Percentiles rank a stretch among this genome's conserved stretches.
These are phyloP conservation scores for Nakazawaea holstii DNA, from an alignment of 805 yeast genomes.

Conservation along the genomic window DNA sequence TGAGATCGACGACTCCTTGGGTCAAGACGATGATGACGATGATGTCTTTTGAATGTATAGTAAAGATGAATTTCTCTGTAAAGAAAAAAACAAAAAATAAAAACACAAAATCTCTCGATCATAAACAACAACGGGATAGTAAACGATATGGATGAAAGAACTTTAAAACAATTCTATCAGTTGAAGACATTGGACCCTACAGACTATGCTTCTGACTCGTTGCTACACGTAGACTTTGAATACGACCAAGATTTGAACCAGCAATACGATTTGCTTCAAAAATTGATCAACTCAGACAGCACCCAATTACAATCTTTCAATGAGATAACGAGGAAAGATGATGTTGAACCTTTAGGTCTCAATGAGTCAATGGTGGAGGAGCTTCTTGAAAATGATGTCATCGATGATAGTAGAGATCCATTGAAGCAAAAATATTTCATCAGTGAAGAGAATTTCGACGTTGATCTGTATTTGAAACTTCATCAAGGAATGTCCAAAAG, in stretches of 20 bases:
- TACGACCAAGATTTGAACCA: constrained; percentile 8
- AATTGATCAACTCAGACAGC: constrained; percentile 7
- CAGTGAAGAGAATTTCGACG: constrained; percentile 54
- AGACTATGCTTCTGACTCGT: constrained; percentile 13
- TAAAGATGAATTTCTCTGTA: no score
- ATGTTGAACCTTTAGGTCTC: constrained; percentile 51
- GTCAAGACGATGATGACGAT: background rate
- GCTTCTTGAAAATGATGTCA: constrained; percentile 32
- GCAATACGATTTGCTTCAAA: constrained; percentile 10
- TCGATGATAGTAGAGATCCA: constrained; percentile 33
- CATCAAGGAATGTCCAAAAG: constrained; percentile 51
- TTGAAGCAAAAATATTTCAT: constrained; percentile 37
- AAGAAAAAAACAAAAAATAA: background rate
- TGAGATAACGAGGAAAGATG: constrained; percentile 1
- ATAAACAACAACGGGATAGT: background rate
- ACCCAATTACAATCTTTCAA: background rate
- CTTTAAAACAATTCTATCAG: constrained; percentile 34
- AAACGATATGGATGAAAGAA: constrained; percentile 14
- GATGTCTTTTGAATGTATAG: no score
- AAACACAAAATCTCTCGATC: background rate
- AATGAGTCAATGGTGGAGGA: constrained; percentile 39
- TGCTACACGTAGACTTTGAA: constrained; percentile 8
- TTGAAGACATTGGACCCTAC: constrained; percentile 36
- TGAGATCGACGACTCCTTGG: constrained; percentile 46
- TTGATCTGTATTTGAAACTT: constrained; percentile 48